phyloP scores from a whole-genome alignment of 345 rosid genomes.

The Mercurialis annua region DNA sequence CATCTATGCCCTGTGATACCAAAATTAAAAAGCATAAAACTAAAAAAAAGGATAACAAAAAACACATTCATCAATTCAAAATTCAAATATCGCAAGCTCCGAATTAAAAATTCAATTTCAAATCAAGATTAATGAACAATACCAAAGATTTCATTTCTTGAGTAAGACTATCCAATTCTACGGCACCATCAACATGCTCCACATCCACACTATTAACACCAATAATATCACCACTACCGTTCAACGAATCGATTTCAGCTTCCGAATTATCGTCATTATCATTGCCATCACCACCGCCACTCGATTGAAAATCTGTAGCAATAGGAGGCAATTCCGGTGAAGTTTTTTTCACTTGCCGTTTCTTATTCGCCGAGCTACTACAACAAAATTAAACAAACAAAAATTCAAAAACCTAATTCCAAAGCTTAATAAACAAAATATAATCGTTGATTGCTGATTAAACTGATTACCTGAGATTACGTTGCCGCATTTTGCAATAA shows the following conservation, averaged over 20 bases:
- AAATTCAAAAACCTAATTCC: not conserved
- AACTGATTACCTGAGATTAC: conserved; percentile 48
- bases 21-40: too few relatives aligned
- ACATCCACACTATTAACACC: conserved; percentile 5
- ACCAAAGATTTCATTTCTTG: conserved; percentile 53
- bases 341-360: conserved; percentile 52
- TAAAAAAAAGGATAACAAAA: too few relatives aligned
- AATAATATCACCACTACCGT: conserved; percentile 14
- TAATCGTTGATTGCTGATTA: not conserved
- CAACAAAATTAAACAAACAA: not conserved
- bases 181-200: conserved; percentile 14
- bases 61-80: not conserved
- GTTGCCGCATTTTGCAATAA: conserved; percentile 69
- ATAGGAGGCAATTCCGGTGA: conserved; percentile 40
- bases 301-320: conserved; percentile 31
- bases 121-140: conserved; percentile 5
- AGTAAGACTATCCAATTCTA: conserved; percentile 26
- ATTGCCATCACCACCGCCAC: conserved; percentile 32
- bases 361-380: conserved; percentile 42
- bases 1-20: conserved; percentile 10
- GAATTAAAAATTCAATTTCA: not conserved
- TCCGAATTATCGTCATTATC: conserved; percentile 40
- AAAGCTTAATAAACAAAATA: not conserved
- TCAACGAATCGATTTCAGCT: conserved; percentile 27
- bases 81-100: not conserved